Evolutionary conservation across 768 basidiomycete species (phyloP).

Genomic region (Daedaleopsis nitida): DNA sequence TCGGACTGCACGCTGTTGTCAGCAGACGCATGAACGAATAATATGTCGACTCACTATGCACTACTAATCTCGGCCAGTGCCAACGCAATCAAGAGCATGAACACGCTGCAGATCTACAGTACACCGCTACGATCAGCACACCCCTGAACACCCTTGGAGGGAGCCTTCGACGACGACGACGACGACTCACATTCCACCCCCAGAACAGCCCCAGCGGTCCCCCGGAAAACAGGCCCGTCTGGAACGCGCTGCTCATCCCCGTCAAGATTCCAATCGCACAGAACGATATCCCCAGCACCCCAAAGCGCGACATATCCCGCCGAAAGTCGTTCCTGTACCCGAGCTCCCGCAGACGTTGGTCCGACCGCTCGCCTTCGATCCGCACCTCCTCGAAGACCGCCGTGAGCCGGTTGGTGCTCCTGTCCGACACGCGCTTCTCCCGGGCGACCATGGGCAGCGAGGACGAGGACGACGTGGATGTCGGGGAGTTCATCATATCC

Average conservation of each 20-base stretch:
- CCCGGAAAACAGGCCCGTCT: slow-evolving; percentile 59
- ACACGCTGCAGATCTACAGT: slow-evolving; percentile 56
- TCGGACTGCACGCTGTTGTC: slow-evolving; percentile 38
- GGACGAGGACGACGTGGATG: not conserved
- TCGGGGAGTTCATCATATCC: no score
- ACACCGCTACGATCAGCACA: not conserved
- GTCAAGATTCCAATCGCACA: slow-evolving; percentile 63
- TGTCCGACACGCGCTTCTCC: not conserved
- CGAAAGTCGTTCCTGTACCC: slow-evolving; percentile 58
- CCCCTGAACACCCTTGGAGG: no score
- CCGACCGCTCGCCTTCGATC: slow-evolving; percentile 20
- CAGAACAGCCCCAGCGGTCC: slow-evolving; percentile 61
- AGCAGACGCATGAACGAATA: not conserved
- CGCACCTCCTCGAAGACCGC: not conserved
- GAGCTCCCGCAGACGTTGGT: slow-evolving; percentile 49
- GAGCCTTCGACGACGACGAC: no score
- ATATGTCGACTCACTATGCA: slow-evolving; percentile 44
- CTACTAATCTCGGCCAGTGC: slow-evolving; percentile 62
- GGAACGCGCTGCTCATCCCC: slow-evolving; percentile 62
- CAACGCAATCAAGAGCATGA: slow-evolving; percentile 59
- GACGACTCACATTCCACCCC: slow-evolving; percentile 57
- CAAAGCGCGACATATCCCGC: slow-evolving; percentile 61
- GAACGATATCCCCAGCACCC: slow-evolving; percentile 61
- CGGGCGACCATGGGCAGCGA: not conserved
- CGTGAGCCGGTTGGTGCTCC: not conserved